Evolutionary conservation across 202 grass and related monocot genomes (phyloP).

Genomic region (Musa balbisiana): DNA sequence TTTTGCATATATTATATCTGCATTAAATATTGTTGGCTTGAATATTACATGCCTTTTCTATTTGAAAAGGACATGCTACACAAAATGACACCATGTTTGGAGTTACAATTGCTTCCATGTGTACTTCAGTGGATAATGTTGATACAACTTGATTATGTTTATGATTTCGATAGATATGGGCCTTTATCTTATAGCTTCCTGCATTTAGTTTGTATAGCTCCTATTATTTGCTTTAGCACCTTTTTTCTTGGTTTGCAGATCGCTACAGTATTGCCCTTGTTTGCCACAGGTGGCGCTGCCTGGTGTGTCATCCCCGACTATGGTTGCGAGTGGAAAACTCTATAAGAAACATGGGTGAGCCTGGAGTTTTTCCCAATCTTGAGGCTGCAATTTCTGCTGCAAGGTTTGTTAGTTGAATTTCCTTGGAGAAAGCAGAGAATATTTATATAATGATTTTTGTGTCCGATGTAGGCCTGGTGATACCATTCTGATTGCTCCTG

Average conservation of each 20-base stretch:
- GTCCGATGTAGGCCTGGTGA: constrained; percentile 77
- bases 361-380: constrained; percentile 76
- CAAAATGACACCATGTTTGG: neutral
- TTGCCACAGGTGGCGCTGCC: constrained; percentile 93
- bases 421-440: constrained; percentile 1
- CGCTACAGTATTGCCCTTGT: constrained; percentile 99
- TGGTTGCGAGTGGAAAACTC: constrained; percentile 93
- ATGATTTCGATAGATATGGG: neutral
- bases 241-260: constrained; percentile 78
- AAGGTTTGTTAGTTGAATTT: constrained; percentile 37
- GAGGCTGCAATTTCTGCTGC: constrained; percentile 80
- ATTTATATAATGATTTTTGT: constrained; percentile 21
- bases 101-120: neutral
- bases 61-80: neutral
- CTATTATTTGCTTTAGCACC: constrained; percentile 53
- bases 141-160: neutral
- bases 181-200: neutral
- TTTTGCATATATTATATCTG: too few relatives aligned
- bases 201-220: neutral
- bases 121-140: too few relatives aligned
- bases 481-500: constrained; percentile 80
- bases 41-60: neutral
- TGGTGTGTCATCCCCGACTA: constrained; percentile 77
- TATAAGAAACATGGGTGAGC: constrained; percentile 51
- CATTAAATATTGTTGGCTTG: too few relatives aligned